Conservation (phyloP, 306 rosid genomes). For the Myrica gale region DNA sequence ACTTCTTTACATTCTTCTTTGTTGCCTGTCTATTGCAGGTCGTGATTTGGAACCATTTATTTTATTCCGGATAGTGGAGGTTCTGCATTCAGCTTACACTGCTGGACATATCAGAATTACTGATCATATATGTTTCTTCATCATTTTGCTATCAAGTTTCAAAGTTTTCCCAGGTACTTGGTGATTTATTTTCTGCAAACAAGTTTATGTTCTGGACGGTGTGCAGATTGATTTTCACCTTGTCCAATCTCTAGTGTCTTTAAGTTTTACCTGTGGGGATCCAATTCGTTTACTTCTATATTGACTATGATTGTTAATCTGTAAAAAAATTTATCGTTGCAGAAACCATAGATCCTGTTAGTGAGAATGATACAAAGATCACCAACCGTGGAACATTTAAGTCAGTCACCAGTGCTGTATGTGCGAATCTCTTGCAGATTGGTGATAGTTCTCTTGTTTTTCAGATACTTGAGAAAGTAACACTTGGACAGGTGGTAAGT, state of each 20-base stretch:
- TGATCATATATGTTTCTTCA: constrained; percentile 60
- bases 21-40: constrained; percentile 45
- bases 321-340: constrained; percentile 26
- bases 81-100: constrained; percentile 63
- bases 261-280: neutral
- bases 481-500: constrained; percentile 62
- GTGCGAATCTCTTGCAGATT: constrained; percentile 57
- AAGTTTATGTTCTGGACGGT: too few relatives aligned
- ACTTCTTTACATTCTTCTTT: constrained; percentile 9
- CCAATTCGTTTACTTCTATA: neutral
- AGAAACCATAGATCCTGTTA: constrained; percentile 41
- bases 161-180: constrained; percentile 59
- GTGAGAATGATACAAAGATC: constrained; percentile 33
- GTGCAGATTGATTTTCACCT: neutral
- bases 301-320: neutral
- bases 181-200: neutral
- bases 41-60: constrained; percentile 56
- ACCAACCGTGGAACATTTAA: constrained; percentile 38
- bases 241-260: neutral
- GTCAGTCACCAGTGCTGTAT: constrained; percentile 44
- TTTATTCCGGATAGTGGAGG: constrained; percentile 54
- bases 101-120: constrained; percentile 54
- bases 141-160: constrained; percentile 59
- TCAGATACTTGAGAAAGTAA: constrained; percentile 50
- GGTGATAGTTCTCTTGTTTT: constrained; percentile 64